phyloP scores from a whole-genome alignment of 805 yeast species.

The Wickerhamiella galacta region DNA sequence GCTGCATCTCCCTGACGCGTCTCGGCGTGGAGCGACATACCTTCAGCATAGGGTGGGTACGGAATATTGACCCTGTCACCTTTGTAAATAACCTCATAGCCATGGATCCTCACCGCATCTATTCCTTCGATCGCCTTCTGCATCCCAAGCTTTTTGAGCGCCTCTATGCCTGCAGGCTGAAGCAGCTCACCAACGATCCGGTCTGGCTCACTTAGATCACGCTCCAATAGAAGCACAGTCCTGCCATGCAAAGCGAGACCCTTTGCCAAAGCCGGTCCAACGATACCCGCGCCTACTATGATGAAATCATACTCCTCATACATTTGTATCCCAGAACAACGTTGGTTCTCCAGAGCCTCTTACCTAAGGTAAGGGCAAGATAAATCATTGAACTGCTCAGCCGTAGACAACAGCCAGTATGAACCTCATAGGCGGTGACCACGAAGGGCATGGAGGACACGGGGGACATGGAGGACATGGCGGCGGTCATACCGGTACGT shows the following conservation, averaged over 20 bases:
- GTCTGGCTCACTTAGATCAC: conserved; percentile 87
- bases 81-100: conserved; percentile 63
- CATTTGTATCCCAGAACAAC: no score
- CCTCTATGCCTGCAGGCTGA: conserved; percentile 93
- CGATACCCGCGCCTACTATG: conserved; percentile 96
- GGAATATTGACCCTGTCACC: conserved; percentile 42
- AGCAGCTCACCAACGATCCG: conserved; percentile 92
- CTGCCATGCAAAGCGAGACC: conserved; percentile 84
- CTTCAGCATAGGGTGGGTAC: conserved; percentile 33
- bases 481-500: not conserved
- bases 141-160: conserved; percentile 71
- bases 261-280: conserved; percentile 86
- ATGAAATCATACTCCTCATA: conserved; percentile 49
- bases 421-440: no score
- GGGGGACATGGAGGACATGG: not conserved
- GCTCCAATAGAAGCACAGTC: conserved; percentile 57
- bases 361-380: no score
- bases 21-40: conserved; percentile 5
- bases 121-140: conserved; percentile 53
- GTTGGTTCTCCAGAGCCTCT: no score
- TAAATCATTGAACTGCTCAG: no score
- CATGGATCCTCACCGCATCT: conserved; percentile 60
- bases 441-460: no score
- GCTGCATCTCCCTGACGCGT: conserved; percentile 16
- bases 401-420: no score